Base-by-base conservation (phyloP, 2,329 filamentous ascomycete genomes). In the Clathrospora elynae region DNA sequence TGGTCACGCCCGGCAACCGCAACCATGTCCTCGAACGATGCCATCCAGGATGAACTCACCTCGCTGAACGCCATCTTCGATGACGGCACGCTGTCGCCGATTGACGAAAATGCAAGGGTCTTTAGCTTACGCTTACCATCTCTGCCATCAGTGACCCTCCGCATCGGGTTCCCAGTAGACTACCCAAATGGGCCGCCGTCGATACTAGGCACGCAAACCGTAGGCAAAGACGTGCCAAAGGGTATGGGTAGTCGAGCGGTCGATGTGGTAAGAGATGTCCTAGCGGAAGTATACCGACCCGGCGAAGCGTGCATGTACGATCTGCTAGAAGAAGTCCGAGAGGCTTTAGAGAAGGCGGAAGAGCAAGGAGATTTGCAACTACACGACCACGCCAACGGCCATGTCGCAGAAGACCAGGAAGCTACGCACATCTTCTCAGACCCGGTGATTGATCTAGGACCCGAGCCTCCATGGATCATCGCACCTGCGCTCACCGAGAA, bases 251-350 rank as follows among this genome's bases (percentile, higher is more conserved):
- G 81, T 35, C 76, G 82, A 36, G 81, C 90, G 35, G 77, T 91
- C n/a, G 79, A 81, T 2, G 71, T 88, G 2, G 84, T 93, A 43
- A 77, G 84, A 19, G 76, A 83, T 23, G 84, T 86, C 0, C 72
- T 96, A 20, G 76, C 75, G 1, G 74, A 77, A n/a, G 79, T 88
- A 4, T 96, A 85, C 67, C 77, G 80, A 37, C 80, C 83, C 0
- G 90, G 90, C 0, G 79, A 83, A 37, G 90, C 95, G 14, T 96
- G 91, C 61, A 74, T 99, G 3, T 99, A 91, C 61, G 92, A 96
- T 65, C 79, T 95, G n/a, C 79, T 96, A 24, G 91, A 96, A 55
- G 81, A 81, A 54, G 73, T 73, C 0, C 68, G 68, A 20, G 75
- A 76, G 46, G 62, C 70, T 2, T 67, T 80, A 5, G 70, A 73